phyloP scores from a whole-genome alignment of 495 filamentous ascomycete genomes.

The Stereocaulon alpinum region DNA sequence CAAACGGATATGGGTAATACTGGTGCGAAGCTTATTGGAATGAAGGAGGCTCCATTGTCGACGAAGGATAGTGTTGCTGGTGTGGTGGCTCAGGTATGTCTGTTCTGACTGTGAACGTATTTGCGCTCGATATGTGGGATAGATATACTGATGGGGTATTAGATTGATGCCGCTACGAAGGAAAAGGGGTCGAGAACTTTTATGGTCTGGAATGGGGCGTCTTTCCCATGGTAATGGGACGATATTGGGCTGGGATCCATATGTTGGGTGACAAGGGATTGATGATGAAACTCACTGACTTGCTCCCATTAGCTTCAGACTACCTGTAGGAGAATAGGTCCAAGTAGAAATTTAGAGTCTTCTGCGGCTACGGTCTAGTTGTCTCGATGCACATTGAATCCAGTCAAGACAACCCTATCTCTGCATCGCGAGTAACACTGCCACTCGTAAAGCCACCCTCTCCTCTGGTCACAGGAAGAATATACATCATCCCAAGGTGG shows the following conservation, averaged over 20 bases:
- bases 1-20: conserved; percentile 39
- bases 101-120: not conserved
- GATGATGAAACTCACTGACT: no score
- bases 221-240: conserved; percentile 6
- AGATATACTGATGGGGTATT: not conserved
- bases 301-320: no score
- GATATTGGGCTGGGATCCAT: not conserved
- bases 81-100: conserved; percentile 23
- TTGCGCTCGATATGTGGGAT: not conserved
- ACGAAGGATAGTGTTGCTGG: conserved; percentile 31
- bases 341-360: no score
- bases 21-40: conserved; percentile 28
- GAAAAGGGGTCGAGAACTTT: conserved; percentile 4
- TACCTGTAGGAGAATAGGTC: no score
- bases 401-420: no score
- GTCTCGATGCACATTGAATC: no score
- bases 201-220: not conserved
- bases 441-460: no score
- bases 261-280: no score
- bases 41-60: conserved; percentile 26
- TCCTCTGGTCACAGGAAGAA: no score
- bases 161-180: conserved; percentile 5
- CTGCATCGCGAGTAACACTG: no score
- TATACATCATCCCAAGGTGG: no score
- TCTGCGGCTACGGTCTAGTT: no score